These are phyloP conservation scores for Prunus salicina DNA, from an alignment of 306 rosid genomes.

Conservation along the genomic window DNA sequence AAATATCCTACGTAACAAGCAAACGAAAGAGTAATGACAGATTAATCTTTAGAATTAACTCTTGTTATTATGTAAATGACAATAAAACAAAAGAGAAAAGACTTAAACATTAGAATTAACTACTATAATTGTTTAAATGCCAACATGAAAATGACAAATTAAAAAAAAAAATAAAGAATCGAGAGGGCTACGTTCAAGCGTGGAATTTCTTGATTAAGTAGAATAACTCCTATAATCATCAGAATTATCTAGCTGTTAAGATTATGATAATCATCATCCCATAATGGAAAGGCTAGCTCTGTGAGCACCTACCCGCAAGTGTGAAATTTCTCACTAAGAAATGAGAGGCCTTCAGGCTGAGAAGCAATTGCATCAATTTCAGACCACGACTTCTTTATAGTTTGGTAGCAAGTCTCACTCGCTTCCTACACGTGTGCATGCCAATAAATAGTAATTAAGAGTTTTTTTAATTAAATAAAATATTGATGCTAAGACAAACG, in stretches of 20 bases:
- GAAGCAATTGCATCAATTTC: slow-evolving; percentile 44
- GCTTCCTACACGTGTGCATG: slow-evolving; percentile 40
- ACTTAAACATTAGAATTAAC: too few species aligned
- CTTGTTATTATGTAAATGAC: background rate
- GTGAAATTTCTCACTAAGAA: slow-evolving; percentile 44
- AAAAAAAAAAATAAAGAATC: too few species aligned
- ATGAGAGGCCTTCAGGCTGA: slow-evolving; percentile 36
- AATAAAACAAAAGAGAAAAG: background rate
- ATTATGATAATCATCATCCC: too few species aligned
- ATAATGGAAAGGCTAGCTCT: too few species aligned
- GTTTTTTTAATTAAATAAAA: background rate
- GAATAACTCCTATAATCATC: background rate
- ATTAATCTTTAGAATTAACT: background rate
- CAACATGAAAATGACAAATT: too few species aligned
- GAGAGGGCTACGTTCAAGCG: too few species aligned
- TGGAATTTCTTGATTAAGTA: too few species aligned
- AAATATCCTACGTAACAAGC: background rate
- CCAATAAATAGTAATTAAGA: background rate
- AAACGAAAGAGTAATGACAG: background rate
- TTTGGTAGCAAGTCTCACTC: slow-evolving; percentile 48
- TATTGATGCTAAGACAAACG: background rate
- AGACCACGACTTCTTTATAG: slow-evolving; percentile 50
- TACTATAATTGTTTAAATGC: too few species aligned
- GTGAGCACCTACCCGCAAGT: slow-evolving; percentile 42
- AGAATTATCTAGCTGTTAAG: background rate